Evolutionary conservation across 2,329 filamentous ascomycete species (phyloP), one percentile per base, ranked within the genome.

Genomic region (Pseudogymnoascus sp.): DNA sequence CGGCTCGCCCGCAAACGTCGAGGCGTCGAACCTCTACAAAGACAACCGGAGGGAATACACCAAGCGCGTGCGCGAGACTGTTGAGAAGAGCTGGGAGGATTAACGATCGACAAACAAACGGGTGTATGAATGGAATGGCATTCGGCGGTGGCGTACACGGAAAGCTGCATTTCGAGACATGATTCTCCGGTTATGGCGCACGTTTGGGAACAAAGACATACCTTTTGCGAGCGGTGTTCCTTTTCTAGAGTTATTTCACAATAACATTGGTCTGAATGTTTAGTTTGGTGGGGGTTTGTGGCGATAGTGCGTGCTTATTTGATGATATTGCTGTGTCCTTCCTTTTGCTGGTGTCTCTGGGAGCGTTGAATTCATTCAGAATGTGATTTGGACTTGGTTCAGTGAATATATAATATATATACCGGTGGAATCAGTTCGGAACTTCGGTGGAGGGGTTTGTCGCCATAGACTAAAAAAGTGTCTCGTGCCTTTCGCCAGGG

Each of bases 81-180:
- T 99, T 14, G 94, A 99, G 80, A 97, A 97, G 84, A 97, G 93
- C 78, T 99, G 94, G 94, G 94, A 97, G 66, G 93, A 97, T 71
- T 96, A 73, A 71, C 39, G 12, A 25, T 8, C 22, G 22, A 22
- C 22, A 22, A 12, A n/a, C 12, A n/a, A 18, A 14, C 38, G 6
- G 28, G 33, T n/a, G 58, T 30, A 33, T 60, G n/a, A n/a, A n/a
- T n/a, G n/a, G 25, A 39, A 38, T 60, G 33, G 30, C 33, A 58
- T 58, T 37, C 22, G 53, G 53, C 33, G 53, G 36, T 58, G 53
- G 53, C 53, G 53, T 58, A 58, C 36, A 58, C 43, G 43, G 43
- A 50, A 50, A 50, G 43, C 43, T 50, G 43, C 43, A 50, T 50
- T 50, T 50, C 43, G 43, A 50, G 43, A 50, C 43, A 50, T 50